phyloP scores from a whole-genome alignment of 208 protist genomes.

The Naegleria gruberi region DNA sequence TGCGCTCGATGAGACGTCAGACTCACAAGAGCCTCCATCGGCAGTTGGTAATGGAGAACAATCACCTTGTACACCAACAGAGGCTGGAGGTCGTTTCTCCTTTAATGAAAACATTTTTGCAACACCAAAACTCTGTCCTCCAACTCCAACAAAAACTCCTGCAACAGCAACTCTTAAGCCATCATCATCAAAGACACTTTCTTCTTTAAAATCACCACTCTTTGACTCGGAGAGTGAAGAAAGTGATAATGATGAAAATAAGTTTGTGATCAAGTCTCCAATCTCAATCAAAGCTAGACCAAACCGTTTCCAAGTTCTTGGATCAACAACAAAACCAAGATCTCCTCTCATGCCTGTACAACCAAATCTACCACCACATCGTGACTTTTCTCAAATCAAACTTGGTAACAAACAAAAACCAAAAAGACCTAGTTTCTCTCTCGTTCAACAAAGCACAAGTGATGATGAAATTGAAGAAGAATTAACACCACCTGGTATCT shows the following conservation, averaged over 20 bases:
- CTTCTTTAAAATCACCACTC: not conserved
- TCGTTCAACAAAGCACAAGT: not conserved
- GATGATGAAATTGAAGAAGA: not conserved
- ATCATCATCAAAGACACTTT: not conserved
- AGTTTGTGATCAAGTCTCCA: not conserved
- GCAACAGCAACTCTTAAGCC: not conserved
- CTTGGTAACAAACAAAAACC: not conserved
- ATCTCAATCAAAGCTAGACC: not conserved
- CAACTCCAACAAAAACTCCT: conserved; percentile 7
- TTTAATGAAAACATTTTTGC: not conserved
- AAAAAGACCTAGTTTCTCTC: not conserved
- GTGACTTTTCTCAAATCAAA: not conserved
- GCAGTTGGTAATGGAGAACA: not conserved
- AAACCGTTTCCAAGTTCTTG: not conserved
- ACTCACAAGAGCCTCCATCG: not conserved
- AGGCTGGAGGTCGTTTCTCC: not conserved
- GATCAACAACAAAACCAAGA: not conserved
- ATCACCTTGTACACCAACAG: conserved; percentile 8
- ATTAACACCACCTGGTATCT: not conserved
- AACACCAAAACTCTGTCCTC: conserved; percentile 11
- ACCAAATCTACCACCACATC: not conserved
- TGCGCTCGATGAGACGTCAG: not conserved
- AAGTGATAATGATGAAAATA: not conserved
- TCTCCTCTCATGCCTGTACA: not conserved
- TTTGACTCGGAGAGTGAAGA: not conserved